Evolutionary conservation across 495 filamentous ascomycete species (phyloP).

Genomic region (Bryoglossum gracile): DNA sequence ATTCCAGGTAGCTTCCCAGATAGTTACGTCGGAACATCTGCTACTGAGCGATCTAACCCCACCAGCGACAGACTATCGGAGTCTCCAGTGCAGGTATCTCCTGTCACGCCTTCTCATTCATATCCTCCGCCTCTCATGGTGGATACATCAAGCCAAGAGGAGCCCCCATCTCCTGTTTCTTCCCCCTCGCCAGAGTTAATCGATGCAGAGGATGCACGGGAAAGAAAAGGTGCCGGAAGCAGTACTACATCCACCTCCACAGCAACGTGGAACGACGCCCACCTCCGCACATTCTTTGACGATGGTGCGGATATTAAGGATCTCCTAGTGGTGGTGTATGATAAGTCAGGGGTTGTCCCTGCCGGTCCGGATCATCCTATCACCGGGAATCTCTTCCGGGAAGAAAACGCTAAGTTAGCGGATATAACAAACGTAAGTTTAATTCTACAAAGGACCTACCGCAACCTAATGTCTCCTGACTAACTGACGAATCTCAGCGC

Average conservation of each 20-base stretch:
- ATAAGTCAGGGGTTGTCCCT: conserved; percentile 72
- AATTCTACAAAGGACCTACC: too few relatives aligned
- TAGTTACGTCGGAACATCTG: conserved; percentile 28
- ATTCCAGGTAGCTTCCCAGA: conserved; percentile 36
- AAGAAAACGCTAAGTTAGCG: conserved; percentile 71
- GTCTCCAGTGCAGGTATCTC: conserved; percentile 70
- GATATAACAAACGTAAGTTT: conserved; percentile 67
- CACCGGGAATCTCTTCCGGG: conserved; percentile 70
- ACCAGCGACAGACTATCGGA: conserved; percentile 53
- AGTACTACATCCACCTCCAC: conserved; percentile 39
- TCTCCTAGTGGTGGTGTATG: conserved; percentile 82
- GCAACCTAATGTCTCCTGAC: too few relatives aligned
- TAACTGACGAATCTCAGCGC: conserved; percentile 39
- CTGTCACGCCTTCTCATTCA: conserved; percentile 36
- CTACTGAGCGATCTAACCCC: conserved; percentile 24
- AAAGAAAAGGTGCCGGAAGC: conserved; percentile 31
- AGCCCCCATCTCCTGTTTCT: conserved; percentile 54
- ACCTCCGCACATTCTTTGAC: conserved; percentile 81
- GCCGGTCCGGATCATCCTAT: conserved; percentile 77
- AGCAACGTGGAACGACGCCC: conserved; percentile 75
- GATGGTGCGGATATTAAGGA: conserved; percentile 88
- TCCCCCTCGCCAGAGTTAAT: conserved; percentile 61
- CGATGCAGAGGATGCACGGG: conserved; percentile 38
- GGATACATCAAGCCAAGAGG: conserved; percentile 59
- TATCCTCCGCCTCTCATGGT: conserved; percentile 44